phyloP scores from a whole-genome alignment of 768 basidiomycete genomes.

The Lactarius hatsudake region DNA sequence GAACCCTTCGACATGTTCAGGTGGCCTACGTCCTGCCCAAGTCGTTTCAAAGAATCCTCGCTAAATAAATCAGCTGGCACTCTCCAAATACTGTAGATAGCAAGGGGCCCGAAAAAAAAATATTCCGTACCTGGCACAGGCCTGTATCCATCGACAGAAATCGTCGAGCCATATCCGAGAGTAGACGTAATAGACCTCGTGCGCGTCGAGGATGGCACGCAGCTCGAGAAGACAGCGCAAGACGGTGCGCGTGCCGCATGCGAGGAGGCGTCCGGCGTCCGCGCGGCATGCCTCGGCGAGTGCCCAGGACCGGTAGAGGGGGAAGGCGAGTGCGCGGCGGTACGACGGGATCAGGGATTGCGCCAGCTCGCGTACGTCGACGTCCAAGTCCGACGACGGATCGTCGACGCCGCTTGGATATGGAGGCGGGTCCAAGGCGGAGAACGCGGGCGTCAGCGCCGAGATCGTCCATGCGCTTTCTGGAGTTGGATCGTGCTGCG shows the following conservation, averaged over 20 bases:
- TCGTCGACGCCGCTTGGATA: conserved; percentile 31
- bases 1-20: conserved; percentile 48
- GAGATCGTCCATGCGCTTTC: conserved; percentile 89
- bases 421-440: conserved; percentile 76
- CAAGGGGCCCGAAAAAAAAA: background rate
- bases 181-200: conserved; percentile 87
- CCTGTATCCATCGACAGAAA: conserved; percentile 77
- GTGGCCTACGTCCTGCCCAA: conserved; percentile 44
- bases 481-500: conserved; percentile 73
- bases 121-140: conserved; percentile 56
- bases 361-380: conserved; percentile 47
- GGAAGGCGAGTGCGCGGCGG: conserved; percentile 71
- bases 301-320: conserved; percentile 74
- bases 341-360: conserved; percentile 60
- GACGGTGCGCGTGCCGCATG: conserved; percentile 58
- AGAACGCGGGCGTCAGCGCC: conserved; percentile 68
- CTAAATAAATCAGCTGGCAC: conserved; percentile 36
- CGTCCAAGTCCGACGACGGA: conserved; percentile 10
- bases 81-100: background rate
- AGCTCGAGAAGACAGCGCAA: conserved; percentile 67
- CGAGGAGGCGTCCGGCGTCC: conserved; percentile 60
- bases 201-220: conserved; percentile 73
- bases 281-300: conserved; percentile 65
- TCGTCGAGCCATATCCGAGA: conserved; percentile 86
- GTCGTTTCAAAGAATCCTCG: conserved; percentile 48